Evolutionary conservation across 768 basidiomycete species (phyloP).

Genomic region (Arthromyces matolae): DNA sequence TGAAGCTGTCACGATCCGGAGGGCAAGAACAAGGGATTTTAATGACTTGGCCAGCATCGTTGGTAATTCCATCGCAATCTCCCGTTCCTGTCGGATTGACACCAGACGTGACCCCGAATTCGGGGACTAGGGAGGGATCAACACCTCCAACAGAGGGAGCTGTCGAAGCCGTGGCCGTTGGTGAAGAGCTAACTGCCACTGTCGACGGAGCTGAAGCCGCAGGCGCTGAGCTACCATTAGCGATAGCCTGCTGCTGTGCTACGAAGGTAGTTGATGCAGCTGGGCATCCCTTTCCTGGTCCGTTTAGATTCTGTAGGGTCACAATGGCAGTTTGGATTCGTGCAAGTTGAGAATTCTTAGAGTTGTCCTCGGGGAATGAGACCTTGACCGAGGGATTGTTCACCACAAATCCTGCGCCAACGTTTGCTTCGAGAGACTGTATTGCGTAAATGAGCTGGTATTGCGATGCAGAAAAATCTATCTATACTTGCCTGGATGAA

Average conservation of each 20-base stretch:
- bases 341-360: constrained; percentile 45
- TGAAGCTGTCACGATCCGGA: constrained; percentile 49
- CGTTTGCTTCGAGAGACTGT: constrained; percentile 47
- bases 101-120: constrained; percentile 52
- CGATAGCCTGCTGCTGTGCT: constrained; percentile 38
- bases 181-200: constrained; percentile 18
- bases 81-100: constrained; percentile 66
- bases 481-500: constrained; percentile 47
- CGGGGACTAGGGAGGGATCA: constrained; percentile 51
- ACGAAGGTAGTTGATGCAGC: constrained; percentile 59
- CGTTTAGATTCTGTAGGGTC: constrained; percentile 69
- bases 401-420: constrained; percentile 56
- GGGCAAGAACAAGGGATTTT: constrained; percentile 69
- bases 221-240: constrained; percentile 25
- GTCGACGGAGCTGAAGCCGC: constrained; percentile 18
- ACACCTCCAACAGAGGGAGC: constrained; percentile 36
- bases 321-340: constrained; percentile 59
- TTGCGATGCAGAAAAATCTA: constrained; percentile 2
- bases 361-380: constrained; percentile 61
- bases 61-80: constrained; percentile 65
- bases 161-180: no score
- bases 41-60: constrained; percentile 49
- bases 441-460: constrained; percentile 1
- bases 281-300: constrained; percentile 66
- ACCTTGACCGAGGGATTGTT: constrained; percentile 63